Conservation (phyloP, 345 rosid species). For the Capsella bursapastoris region DNA sequence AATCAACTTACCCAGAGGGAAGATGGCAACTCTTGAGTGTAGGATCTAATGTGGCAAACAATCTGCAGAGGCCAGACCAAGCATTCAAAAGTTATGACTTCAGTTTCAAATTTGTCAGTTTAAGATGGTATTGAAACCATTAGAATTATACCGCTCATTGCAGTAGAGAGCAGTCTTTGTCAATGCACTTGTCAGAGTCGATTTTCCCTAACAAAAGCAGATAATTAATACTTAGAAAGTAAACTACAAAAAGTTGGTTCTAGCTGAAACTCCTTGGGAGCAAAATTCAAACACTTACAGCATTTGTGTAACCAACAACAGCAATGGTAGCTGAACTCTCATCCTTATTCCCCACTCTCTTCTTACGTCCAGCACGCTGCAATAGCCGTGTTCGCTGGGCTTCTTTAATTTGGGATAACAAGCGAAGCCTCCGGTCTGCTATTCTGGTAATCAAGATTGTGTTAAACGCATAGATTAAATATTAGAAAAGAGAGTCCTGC, state of each 20-base stretch:
- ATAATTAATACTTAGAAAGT: not conserved
- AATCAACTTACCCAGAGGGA: constrained; percentile 69
- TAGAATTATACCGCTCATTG: constrained; percentile 67
- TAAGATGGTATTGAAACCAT: constrained; percentile 25
- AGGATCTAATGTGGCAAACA: constrained; percentile 89
- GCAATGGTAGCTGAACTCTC: constrained; percentile 76
- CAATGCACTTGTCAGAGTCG: constrained; percentile 77
- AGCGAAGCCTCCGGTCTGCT: constrained; percentile 62
- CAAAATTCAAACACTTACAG: constrained; percentile 60
- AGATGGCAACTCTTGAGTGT: constrained; percentile 68
- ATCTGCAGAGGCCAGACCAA: constrained; percentile 48
- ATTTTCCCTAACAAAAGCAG: constrained; percentile 71
- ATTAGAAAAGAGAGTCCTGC: constrained; percentile 9
- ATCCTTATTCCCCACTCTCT: constrained; percentile 56
- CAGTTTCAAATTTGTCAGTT: constrained; percentile 20
- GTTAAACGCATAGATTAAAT: not conserved
- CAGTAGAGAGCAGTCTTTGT: constrained; percentile 76
- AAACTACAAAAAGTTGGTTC: constrained; percentile 3
- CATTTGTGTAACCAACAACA: constrained; percentile 96
- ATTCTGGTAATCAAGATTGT: constrained; percentile 57
- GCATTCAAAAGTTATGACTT: constrained; percentile 16
- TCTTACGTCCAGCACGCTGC: constrained; percentile 85
- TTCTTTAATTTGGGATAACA: constrained; percentile 79
- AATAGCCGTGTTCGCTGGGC: constrained; percentile 81
- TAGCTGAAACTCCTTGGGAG: constrained; percentile 7